Evolutionary conservation across 495 filamentous ascomycete genomes (phyloP).

Genomic region (Podospora fimiseda): DNA sequence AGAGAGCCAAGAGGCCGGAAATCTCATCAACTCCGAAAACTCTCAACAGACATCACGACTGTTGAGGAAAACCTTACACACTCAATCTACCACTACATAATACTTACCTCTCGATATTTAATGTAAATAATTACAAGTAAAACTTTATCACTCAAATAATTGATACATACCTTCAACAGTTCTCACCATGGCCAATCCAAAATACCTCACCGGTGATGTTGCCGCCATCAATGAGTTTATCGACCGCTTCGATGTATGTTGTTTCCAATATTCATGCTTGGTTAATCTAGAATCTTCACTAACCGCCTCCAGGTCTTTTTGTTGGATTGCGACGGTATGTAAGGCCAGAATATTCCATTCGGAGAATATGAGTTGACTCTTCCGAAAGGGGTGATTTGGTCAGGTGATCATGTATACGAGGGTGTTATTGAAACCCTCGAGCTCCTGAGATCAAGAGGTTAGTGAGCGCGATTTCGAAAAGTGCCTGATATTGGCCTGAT

Average conservation of each 20-base stretch:
- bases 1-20: too few species aligned
- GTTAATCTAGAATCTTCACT: slow-evolving; percentile 9
- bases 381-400: slow-evolving; percentile 83
- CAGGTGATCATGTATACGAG: slow-evolving; percentile 80
- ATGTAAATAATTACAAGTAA: background rate
- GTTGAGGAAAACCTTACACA: too few species aligned
- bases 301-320: slow-evolving; percentile 65
- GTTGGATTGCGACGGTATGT: slow-evolving; percentile 92
- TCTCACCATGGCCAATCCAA: slow-evolving; percentile 42
- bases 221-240: slow-evolving; percentile 73
- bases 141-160: background rate
- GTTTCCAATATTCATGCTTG: too few species aligned
- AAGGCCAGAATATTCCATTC: too few species aligned
- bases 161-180: too few species aligned
- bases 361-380: slow-evolving; percentile 11
- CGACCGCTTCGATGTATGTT: slow-evolving; percentile 81
- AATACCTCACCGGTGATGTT: slow-evolving; percentile 75
- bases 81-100: too few species aligned
- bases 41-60: too few species aligned
- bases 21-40: too few species aligned
- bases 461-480: slow-evolving; percentile 1
- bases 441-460: slow-evolving; percentile 72
- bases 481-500: background rate
- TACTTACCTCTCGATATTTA: too few species aligned
- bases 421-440: slow-evolving; percentile 77